Base-by-base conservation (phyloP, 2,329 filamentous ascomycete genomes). In the Ophiostoma tasmaniense region DNA sequence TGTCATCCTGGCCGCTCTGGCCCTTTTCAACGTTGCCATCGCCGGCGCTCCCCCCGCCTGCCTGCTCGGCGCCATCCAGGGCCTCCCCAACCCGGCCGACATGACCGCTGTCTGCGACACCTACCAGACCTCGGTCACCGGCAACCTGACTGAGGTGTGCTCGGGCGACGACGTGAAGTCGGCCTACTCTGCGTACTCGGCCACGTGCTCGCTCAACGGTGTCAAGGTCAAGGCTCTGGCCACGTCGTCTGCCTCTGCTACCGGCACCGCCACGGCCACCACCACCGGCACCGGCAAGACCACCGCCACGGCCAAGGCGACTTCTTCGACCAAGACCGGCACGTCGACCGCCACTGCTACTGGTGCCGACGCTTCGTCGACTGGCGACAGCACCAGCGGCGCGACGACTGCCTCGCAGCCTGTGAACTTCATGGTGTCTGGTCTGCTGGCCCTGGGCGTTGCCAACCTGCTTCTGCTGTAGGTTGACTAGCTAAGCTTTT, bases 51-150 rank as follows among this genome's bases (percentile, higher is more conserved):
- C 67, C n/a, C 70, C 70, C 1, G 70, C 62, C 52, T 71, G 70
- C 55, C 70, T 71, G 25, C 66, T 71, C 45, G 70, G 62, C 62
- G 70, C 70, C 62, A 37, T 71, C 52, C 66, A 71, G 68, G 22
- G 22, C 11, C 68, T 69, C 13, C 66, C 67, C 33, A 66, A 69
- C 68, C 70, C 70, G 61, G 67, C 50, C 66, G 66, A 71, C 52
- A 30, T 71, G 28, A 6, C 10, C 30, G 37, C 67, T 22, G 62
- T 66, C 39, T 71, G 70, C 64, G 61, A 30, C 66, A 62, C 59
- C 20, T 37, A 66, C 50, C 68, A 69, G 68, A 37, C 6, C 33
- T 17, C 59, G 14, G 68, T 71, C 50, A 45, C 55, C 33, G 68
- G 64, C 68, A 69, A 69, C 66, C 66, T 71, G 61, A 68, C 67